phyloP scores from a whole-genome alignment of 805 yeast species.

The Candida methanosorbosa region DNA sequence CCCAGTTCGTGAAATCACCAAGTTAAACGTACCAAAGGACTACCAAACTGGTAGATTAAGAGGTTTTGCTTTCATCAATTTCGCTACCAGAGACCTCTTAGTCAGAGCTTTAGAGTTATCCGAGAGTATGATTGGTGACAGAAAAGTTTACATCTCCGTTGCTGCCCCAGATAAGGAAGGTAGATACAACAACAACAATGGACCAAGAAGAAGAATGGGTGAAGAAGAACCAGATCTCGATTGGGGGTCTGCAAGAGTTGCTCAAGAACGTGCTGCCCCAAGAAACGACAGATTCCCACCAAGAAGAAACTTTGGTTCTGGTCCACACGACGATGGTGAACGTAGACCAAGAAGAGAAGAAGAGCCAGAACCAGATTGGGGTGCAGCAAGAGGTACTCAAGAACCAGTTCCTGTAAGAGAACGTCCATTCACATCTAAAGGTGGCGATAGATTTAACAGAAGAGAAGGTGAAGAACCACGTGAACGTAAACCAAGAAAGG shows the following conservation, averaged over 20 bases:
- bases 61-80: constrained; percentile 49
- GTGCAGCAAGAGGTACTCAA: constrained; percentile 1
- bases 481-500: constrained; percentile 29
- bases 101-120: constrained; percentile 43
- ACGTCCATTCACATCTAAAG: too few species aligned
- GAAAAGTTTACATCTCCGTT: constrained; percentile 45
- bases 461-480: constrained; percentile 20
- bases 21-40: constrained; percentile 70
- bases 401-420: too few species aligned
- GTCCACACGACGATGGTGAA: too few species aligned
- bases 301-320: constrained; percentile 41
- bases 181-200: constrained; percentile 20
- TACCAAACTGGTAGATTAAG: constrained; percentile 51
- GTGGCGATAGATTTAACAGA: constrained; percentile 16
- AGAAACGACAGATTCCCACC: constrained; percentile 4
- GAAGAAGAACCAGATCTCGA: constrained; percentile 45
- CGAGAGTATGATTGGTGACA: constrained; percentile 35
- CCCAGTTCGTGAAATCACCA: constrained; percentile 41
- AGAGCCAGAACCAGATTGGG: constrained; percentile 27
- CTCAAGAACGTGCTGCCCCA: constrained; percentile 9
- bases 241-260: constrained; percentile 31
- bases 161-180: constrained; percentile 43
- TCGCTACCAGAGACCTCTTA: constrained; percentile 34
- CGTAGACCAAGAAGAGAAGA: constrained; percentile 23
- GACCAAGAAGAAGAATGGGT: constrained; percentile 29